A percentile compares a stretch with the other conserved stretches of the same genome.
These are phyloP conservation scores for Zanthoxylum bungeanum DNA, from an alignment of 345 rosid genomes.

Conservation along the genomic window DNA sequence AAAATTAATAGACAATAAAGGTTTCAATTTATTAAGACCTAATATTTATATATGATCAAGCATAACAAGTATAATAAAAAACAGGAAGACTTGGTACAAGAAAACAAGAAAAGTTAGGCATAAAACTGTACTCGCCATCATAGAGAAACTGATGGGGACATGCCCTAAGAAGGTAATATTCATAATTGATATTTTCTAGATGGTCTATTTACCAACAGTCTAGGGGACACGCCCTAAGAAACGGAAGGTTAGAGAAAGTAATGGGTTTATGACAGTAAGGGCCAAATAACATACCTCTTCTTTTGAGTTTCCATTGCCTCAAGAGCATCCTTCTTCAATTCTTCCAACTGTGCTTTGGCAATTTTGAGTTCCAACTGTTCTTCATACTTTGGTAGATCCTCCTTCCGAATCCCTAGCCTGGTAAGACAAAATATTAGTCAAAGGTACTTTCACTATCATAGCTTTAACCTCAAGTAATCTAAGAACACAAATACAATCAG, in stretches of 20 bases:
- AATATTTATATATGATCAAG: not conserved
- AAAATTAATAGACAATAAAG: not conserved
- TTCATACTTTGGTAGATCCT: slow-evolving; percentile 91
- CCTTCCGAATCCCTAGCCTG: slow-evolving; percentile 85
- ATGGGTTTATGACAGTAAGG: too few species aligned
- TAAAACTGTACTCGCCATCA: too few species aligned
- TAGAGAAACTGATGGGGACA: too few species aligned
- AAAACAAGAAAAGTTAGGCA: too few species aligned
- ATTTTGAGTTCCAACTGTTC: slow-evolving; percentile 75
- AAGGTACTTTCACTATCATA: not conserved
- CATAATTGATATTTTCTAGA: too few species aligned
- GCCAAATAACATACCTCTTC: slow-evolving; percentile 54
- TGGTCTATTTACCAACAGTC: too few species aligned
- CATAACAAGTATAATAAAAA: not conserved
- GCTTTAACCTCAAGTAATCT: not conserved
- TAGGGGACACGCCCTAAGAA: not conserved
- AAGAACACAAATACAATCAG: not conserved
- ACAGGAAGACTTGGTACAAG: too few species aligned
- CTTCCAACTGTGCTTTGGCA: slow-evolving; percentile 84
- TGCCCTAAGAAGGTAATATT: too few species aligned
- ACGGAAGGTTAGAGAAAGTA: too few species aligned
- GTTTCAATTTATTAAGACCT: not conserved
- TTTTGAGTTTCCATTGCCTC: slow-evolving; percentile 96
- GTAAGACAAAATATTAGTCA: not conserved
- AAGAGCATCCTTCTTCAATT: slow-evolving; percentile 81